Evolutionary conservation across 208 protist species (phyloP).

Genomic region (Crithidia sp.): DNA sequence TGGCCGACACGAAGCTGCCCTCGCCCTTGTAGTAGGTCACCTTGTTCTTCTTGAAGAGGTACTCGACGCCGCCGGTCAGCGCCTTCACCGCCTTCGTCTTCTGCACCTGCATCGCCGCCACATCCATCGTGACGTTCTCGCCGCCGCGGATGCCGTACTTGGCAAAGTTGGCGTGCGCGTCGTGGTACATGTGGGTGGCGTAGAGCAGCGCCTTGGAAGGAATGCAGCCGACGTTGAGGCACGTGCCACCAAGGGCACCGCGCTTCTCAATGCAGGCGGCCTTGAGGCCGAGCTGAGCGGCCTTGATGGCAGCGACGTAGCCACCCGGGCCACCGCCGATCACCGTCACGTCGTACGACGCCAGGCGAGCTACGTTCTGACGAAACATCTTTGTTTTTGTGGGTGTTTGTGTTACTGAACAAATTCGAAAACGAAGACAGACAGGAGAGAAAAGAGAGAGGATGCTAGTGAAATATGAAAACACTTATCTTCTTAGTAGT

Average conservation of each 20-base stretch:
- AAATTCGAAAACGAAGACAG: background rate
- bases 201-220: slow-evolving; percentile 99
- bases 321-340: slow-evolving; percentile 99
- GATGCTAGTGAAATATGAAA: background rate
- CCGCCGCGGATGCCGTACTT: slow-evolving; percentile 91
- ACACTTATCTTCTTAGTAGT: background rate
- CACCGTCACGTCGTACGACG: slow-evolving; percentile 96
- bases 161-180: slow-evolving; percentile 94
- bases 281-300: slow-evolving; percentile 99
- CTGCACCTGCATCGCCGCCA: slow-evolving; percentile 95
- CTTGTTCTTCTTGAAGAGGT: slow-evolving; percentile 99
- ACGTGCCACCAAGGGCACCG: slow-evolving; percentile 97
- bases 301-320: slow-evolving; percentile 99
- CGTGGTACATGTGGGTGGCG: slow-evolving; percentile 98
- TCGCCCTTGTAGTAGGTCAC: slow-evolving; percentile 97
- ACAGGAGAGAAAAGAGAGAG: background rate
- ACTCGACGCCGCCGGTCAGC: slow-evolving; percentile 97
- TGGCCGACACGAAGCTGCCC: slow-evolving; percentile 85
- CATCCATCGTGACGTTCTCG: slow-evolving; percentile 92
- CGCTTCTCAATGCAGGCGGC: slow-evolving; percentile 99
- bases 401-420: slow-evolving; percentile 18
- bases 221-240: slow-evolving; percentile 99
- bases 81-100: slow-evolving; percentile 96
- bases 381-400: slow-evolving; percentile 65
- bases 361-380: slow-evolving; percentile 44